Evolutionary conservation across 1,284 basidiomycete species (phyloP), one percentile per base, ranked within the genome.

Genomic region (Moesziomyces aphidis): DNA sequence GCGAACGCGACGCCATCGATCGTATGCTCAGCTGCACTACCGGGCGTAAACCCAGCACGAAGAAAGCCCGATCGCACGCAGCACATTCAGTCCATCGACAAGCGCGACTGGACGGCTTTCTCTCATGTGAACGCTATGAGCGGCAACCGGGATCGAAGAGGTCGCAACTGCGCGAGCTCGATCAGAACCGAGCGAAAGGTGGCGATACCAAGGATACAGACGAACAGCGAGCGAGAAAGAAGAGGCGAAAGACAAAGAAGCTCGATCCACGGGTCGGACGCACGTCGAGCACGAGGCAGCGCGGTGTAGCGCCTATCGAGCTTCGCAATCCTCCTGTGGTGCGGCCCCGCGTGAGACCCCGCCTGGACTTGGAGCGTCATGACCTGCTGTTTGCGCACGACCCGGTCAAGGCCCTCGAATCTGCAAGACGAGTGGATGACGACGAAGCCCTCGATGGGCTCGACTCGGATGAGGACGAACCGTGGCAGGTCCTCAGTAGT

Each of bases 21-120:
- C 76, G 78, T 13, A 81, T 83, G 78, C 73, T 83, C 7, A 57
- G 72, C 23, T 69, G 79, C 21, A 72, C 76, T 4, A 58, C 48
- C 23, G 73, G 65, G 13, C 49, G 60, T 19, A 66, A 67, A 22
- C 46, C 45, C 17, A 61, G 60, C 28, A 51, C 24, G 19, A 63
- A 34, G 31, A 34, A 34, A 58, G 11, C 3, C 46, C 2, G 31
- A 39, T 10, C 23, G 3, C 39, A 43, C 2, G 34, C 15, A 11
- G 28, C 22, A 5, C 44, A 61, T 5, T 21, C 13, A 6, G 22
- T 48, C 10, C 57, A 52, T 21, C 54, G 61, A 10, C 70, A 73
- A 47, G 64, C 55, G 28, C 56, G 70, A 11, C 45, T 73, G 8
- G 70, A 73, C 28, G 60, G 60, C 26, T 73, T 67, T 22, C 63